Evolutionary conservation across 2,329 filamentous ascomycete species (phyloP).

Genomic region (Colletotrichum viniferum): DNA sequence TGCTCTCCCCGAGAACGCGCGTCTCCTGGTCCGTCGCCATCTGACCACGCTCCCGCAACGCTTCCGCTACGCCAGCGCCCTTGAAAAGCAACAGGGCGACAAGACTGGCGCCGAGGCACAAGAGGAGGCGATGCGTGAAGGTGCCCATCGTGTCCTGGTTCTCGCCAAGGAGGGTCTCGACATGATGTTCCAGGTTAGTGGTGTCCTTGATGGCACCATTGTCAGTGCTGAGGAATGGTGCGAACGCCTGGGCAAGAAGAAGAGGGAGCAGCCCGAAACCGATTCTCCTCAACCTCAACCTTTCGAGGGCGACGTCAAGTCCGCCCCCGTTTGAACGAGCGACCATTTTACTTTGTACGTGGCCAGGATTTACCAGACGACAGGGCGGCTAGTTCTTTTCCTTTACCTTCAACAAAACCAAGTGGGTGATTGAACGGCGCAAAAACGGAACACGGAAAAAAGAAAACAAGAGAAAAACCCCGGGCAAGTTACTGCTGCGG

Average conservation of each 20-base stretch:
- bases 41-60: constrained; percentile 84
- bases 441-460: constrained; percentile 12
- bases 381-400: not conserved
- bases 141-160: constrained; percentile 79
- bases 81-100: constrained; percentile 32
- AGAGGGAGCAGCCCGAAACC: constrained; percentile 26
- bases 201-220: constrained; percentile 87
- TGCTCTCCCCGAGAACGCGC: constrained; percentile 86
- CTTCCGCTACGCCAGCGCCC: constrained; percentile 74
- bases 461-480: constrained; percentile 11
- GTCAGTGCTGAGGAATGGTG: constrained; percentile 93
- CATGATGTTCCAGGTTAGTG: constrained; percentile 91
- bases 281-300: constrained; percentile 29
- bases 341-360: not conserved
- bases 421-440: constrained; percentile 16
- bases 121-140: constrained; percentile 52
- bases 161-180: constrained; percentile 90
- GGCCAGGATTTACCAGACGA: not conserved
- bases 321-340: constrained; percentile 11
- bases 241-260: constrained; percentile 67
- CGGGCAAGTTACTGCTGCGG: not conserved
- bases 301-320: constrained; percentile 31
- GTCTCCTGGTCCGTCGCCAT: constrained; percentile 81
- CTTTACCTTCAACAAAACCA: not conserved
- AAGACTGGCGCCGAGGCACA: constrained; percentile 32